These are phyloP conservation scores for Alternaria brassicae DNA, from an alignment of 2,329 filamentous ascomycete genomes.

Conservation along the genomic window DNA sequence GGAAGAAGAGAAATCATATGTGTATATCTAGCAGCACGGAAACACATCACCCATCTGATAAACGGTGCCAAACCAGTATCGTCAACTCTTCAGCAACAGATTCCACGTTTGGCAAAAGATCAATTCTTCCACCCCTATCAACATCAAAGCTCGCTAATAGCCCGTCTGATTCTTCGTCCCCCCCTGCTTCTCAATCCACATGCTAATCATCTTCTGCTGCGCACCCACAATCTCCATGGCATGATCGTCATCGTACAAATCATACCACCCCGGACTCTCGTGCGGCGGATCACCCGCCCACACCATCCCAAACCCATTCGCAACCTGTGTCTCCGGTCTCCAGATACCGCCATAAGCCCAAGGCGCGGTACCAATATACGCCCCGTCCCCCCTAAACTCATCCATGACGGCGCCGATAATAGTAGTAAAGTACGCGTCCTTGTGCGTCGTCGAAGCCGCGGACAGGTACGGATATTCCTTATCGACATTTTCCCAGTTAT, in stretches of 20 bases:
- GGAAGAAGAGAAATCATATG: neutral
- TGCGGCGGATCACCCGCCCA: conserved; percentile 53
- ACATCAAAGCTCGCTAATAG: neutral
- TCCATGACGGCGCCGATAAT: conserved; percentile 49
- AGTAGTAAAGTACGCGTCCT: conserved; percentile 49
- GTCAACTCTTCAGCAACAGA: neutral
- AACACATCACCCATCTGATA: neutral
- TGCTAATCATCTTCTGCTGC: conserved; percentile 42
- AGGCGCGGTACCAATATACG: conserved; percentile 49
- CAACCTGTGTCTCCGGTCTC: conserved; percentile 49
- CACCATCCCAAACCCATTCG: conserved; percentile 51
- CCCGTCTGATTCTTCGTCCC: conserved; percentile 3
- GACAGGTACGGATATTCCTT: conserved; percentile 50
- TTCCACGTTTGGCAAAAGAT: neutral
- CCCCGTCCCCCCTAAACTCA: conserved; percentile 43
- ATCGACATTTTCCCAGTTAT: conserved; percentile 50
- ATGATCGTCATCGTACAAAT: conserved; percentile 49
- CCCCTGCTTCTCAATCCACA: conserved; percentile 36
- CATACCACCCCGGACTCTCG: conserved; percentile 52
- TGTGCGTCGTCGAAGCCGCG: conserved; percentile 46
- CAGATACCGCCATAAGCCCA: conserved; percentile 53
- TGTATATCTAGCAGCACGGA: neutral
- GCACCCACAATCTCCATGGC: conserved; percentile 48
- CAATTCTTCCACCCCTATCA: neutral
- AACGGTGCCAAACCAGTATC: neutral